phyloP scores from a whole-genome alignment of 257 asterid species.

The Solanum habrochaites region DNA sequence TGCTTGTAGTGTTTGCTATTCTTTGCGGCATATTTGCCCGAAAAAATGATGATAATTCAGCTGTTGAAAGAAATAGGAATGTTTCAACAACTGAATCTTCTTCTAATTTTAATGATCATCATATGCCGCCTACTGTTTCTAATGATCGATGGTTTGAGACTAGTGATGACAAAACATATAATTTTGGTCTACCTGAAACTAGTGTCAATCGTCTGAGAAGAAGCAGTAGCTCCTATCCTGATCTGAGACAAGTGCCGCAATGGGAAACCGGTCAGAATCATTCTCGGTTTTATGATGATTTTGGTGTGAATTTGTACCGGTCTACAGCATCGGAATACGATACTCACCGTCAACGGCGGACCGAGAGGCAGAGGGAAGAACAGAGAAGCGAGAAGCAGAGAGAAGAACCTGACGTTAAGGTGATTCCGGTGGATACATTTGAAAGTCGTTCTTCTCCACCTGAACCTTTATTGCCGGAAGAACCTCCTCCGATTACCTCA shows the following conservation, averaged over 20 bases:
- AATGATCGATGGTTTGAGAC: slow-evolving; percentile 22
- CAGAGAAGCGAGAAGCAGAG: slow-evolving; percentile 3
- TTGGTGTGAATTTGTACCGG: slow-evolving; percentile 41
- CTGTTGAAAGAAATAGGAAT: background rate
- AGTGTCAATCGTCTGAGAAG: slow-evolving; percentile 42
- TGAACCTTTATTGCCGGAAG: slow-evolving; percentile 20
- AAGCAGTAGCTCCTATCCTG: slow-evolving; percentile 80
- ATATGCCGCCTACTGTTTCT: slow-evolving; percentile 1
- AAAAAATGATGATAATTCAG: slow-evolving; percentile 39
- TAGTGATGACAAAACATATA: slow-evolving; percentile 22
- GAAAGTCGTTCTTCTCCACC: slow-evolving; percentile 27
- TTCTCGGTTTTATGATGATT: slow-evolving; percentile 47
- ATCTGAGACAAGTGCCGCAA: slow-evolving; percentile 42
- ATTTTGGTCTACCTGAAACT: slow-evolving; percentile 3
- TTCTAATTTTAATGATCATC: background rate
- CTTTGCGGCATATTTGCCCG: slow-evolving; percentile 71
- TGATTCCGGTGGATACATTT: slow-evolving; percentile 56
- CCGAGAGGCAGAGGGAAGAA: background rate
- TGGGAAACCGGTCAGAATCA: slow-evolving; percentile 39
- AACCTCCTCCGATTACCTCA: slow-evolving; percentile 8
- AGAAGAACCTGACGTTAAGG: slow-evolving; percentile 21
- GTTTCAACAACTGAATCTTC: background rate
- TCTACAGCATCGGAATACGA: slow-evolving; percentile 12
- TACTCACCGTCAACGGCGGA: slow-evolving; percentile 13
- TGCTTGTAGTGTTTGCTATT: slow-evolving; percentile 58